phyloP scores from a whole-genome alignment of 345 rosid species.

The Syzygium aromaticum region DNA sequence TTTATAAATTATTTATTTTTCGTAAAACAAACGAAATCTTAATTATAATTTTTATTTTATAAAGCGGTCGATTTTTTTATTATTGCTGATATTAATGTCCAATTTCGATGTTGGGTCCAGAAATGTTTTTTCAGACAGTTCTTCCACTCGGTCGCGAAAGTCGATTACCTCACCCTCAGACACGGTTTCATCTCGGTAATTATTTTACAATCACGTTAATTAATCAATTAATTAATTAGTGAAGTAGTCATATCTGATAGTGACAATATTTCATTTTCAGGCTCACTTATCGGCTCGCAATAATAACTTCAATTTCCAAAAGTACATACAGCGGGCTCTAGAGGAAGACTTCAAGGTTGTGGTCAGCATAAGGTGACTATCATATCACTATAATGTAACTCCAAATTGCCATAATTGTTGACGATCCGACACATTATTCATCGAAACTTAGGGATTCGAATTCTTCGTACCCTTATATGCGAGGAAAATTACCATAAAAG shows the following conservation, averaged over 20 bases:
- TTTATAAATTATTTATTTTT: no score
- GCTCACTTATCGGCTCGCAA: conserved; percentile 36
- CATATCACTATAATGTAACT: background rate
- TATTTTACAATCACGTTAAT: background rate
- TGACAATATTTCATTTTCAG: conserved; percentile 13
- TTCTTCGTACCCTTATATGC: background rate
- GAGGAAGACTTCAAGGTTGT: conserved; percentile 74
- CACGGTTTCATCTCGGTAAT: conserved; percentile 61
- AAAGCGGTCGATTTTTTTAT: background rate
- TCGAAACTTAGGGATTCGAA: background rate
- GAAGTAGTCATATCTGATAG: background rate
- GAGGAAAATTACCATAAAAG: no score
- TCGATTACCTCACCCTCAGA: conserved; percentile 70
- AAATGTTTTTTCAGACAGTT: conserved; percentile 72
- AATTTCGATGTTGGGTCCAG: conserved; percentile 11
- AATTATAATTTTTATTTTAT: no score
- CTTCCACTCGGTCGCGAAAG: conserved; percentile 54
- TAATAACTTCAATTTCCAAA: conserved; percentile 54
- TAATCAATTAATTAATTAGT: background rate
- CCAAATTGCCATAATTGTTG: background rate
- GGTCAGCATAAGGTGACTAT: conserved; percentile 54
- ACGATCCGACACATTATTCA: background rate
- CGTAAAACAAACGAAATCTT: no score
- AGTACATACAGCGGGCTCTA: conserved; percentile 62
- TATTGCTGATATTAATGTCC: background rate